Conservation (phyloP, 768 basidiomycete genomes). For the Xerocomus spinulosus region DNA sequence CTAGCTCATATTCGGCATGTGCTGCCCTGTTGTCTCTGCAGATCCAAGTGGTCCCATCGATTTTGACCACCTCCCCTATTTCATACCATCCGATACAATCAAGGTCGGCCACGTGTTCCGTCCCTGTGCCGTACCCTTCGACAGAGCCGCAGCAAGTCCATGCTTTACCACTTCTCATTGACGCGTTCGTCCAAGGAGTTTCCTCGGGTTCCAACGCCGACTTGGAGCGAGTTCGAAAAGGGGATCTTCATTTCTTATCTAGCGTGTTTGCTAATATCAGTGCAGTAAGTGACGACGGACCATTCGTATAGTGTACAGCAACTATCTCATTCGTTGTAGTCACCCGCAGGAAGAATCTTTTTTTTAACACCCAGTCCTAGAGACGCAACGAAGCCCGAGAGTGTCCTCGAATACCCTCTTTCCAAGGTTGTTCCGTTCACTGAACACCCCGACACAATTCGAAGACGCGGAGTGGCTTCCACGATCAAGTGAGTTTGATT, state of each 20-base stretch:
- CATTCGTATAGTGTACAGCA: not conserved
- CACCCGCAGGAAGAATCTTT: constrained; percentile 70
- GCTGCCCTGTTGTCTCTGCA: constrained; percentile 58
- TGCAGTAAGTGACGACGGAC: constrained; percentile 46
- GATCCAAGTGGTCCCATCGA: constrained; percentile 55
- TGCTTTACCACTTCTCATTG: constrained; percentile 79
- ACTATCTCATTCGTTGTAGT: constrained; percentile 37
- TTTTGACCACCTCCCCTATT: constrained; percentile 38
- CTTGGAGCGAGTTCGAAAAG: constrained; percentile 58
- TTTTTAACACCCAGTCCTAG: constrained; percentile 67
- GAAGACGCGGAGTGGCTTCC: constrained; percentile 82
- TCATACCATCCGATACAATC: constrained; percentile 72
- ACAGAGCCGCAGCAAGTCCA: constrained; percentile 48
- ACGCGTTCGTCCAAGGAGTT: constrained; percentile 81
- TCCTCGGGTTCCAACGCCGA: constrained; percentile 46
- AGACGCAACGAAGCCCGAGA: constrained; percentile 42
- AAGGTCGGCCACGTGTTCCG: constrained; percentile 71
- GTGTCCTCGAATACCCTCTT: constrained; percentile 69
- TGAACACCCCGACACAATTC: constrained; percentile 82
- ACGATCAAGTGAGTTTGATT: constrained; percentile 67
- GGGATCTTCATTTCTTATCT: constrained; percentile 83
- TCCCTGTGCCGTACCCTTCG: constrained; percentile 67
- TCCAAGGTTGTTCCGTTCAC: constrained; percentile 82
- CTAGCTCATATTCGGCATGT: constrained; percentile 67
- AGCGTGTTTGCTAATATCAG: constrained; percentile 93